Percentiles rank a stretch among this genome's conserved stretches.
These are phyloP conservation scores for Saccharomyces hybrid DNA, from an alignment of 1,139 yeast genomes.

Conservation along the genomic window DNA sequence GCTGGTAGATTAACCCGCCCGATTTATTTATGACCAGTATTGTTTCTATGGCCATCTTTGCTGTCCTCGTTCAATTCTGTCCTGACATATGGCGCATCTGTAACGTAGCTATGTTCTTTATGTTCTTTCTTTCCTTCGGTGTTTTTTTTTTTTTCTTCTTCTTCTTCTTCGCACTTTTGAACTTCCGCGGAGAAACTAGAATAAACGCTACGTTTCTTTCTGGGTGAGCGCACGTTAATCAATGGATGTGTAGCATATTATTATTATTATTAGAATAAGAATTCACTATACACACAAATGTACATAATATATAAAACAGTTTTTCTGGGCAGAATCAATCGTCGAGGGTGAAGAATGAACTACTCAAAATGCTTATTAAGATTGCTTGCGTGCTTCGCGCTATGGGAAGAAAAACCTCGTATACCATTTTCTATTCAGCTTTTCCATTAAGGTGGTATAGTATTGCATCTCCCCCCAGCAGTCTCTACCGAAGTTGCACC, in stretches of 20 bases:
- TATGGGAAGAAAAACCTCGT: slow-evolving; percentile 18
- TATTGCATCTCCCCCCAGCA: slow-evolving; percentile 97
- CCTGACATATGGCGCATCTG: too few relatives aligned
- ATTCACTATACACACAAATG: neutral
- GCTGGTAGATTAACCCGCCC: slow-evolving; percentile 85
- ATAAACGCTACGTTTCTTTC: too few relatives aligned
- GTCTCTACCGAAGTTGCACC: slow-evolving; percentile 95
- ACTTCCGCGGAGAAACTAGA: neutral
- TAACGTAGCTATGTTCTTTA: too few relatives aligned
- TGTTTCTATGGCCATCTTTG: slow-evolving; percentile 51
- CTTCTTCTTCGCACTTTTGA: neutral
- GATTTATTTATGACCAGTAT: slow-evolving; percentile 67
- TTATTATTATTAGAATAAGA: neutral
- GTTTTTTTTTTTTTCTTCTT: neutral
- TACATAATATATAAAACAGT: neutral
- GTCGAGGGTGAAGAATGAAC: neutral
- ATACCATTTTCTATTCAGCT: slow-evolving; percentile 32
- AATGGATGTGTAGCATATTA: neutral
- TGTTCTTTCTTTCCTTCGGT: neutral
- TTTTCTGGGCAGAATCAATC: neutral
- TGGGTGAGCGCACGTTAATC: too few relatives aligned
- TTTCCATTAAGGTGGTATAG: slow-evolving; percentile 51
- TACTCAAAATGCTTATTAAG: too few relatives aligned
- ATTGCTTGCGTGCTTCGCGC: too few relatives aligned
- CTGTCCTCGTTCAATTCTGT: neutral